Conservation (phyloP, 805 yeast species). For the Ascoidea tarda region DNA sequence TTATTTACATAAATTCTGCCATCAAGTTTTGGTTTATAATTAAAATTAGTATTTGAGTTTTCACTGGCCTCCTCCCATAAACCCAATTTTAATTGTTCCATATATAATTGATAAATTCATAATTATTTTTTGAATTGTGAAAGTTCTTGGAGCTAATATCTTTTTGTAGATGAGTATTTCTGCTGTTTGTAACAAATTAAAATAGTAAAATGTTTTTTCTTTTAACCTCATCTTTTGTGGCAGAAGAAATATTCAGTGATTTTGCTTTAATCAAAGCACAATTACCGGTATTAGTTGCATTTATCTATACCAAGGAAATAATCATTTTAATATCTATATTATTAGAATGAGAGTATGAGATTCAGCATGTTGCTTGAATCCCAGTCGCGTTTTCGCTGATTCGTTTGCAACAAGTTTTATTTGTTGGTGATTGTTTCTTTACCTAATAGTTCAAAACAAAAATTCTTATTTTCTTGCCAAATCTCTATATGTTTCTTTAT, state of each 20-base stretch:
- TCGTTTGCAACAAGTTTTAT: too few relatives aligned
- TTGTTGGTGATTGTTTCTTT: too few relatives aligned
- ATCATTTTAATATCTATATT: slow-evolving; percentile 26
- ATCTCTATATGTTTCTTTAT: too few relatives aligned
- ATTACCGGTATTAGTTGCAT: slow-evolving; percentile 15
- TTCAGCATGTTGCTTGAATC: too few relatives aligned
- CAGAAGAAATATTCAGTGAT: neutral
- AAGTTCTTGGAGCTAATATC: slow-evolving; percentile 22
- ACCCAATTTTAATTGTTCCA: slow-evolving; percentile 1
- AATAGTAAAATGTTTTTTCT: slow-evolving; percentile 5
- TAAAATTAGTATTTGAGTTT: neutral
- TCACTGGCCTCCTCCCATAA: neutral
- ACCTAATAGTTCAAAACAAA: too few relatives aligned
- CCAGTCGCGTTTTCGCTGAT: too few relatives aligned
- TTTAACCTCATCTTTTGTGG: slow-evolving; percentile 4
- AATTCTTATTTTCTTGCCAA: too few relatives aligned
- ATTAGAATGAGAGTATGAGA: too few relatives aligned
- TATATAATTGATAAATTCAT: slow-evolving; percentile 4
- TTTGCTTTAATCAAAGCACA: slow-evolving; percentile 5
- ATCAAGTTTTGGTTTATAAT: neutral
- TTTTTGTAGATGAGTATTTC: slow-evolving; percentile 25
- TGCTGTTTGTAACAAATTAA: slow-evolving; percentile 21
- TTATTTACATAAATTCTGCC: too few relatives aligned
- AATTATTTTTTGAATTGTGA: slow-evolving; percentile 1
- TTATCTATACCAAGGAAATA: slow-evolving; percentile 58